Base-by-base conservation (phyloP, 176 grass and related monocot genomes). In the Hyparrhenia diplandra region DNA sequence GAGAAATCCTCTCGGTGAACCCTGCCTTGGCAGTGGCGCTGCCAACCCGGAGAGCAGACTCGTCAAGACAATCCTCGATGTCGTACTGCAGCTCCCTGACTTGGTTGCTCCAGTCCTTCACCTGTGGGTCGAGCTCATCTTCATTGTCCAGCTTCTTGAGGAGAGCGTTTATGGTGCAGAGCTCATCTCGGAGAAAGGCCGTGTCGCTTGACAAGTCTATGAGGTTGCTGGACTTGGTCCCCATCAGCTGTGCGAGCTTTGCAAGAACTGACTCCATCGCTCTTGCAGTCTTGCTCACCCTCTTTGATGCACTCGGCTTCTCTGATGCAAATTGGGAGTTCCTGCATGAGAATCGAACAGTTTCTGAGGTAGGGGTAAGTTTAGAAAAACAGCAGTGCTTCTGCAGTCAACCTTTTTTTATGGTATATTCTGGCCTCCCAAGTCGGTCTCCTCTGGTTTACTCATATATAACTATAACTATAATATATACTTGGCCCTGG, bases 41-140 rank as follows among this genome's bases (percentile, higher is more conserved):
- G 73, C 3, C 21, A 39, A 76, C 34, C 0, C 73, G 73, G 54
- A n/a, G 18, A n/a, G 13, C 17, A 10, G 60, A 60, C 0, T 60
- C 73, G 17, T 76, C 73, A 17, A 76, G 37, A 16, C 73, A 60
- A 11, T 76, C 73, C 34, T 75, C 73, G n/a, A 75, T 60, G 32
- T 75, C 73, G 6, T 40, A 75, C 5, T 32, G 32, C 52, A 75
- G 23, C 34, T 76, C 73, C 34, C 73, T 76, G 52, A 60, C 54
- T 40, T 76, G 73, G 73, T 39, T 75, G 51, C 73, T 75, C 73
- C 73, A 75, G 2, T 39, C 21, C 52, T 75, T 59, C 52, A 59
- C 52, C 21, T 37, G 73, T 9, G 32, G 73, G 13, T 75, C 32
- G 14, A 59, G 73, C 32, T 59, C 73, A 4, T 59, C 51, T 25